Evolutionary conservation across 2,329 filamentous ascomycete species (phyloP), one percentile per base, ranked within the genome.

Genomic region (Eurotiales sp.): DNA sequence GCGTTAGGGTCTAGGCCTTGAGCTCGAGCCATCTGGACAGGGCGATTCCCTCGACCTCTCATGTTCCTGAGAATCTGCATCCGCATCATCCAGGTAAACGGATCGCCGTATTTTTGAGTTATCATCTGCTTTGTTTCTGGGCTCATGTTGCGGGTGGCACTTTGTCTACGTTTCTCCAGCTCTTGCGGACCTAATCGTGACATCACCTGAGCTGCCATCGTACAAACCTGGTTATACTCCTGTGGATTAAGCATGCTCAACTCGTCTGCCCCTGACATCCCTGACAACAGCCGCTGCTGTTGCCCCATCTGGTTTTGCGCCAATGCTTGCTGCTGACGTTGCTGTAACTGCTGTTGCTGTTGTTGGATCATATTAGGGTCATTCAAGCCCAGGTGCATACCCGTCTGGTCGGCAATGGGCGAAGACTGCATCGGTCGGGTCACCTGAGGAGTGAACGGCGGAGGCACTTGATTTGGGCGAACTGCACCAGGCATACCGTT

Each of bases 381-480:
- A 45, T 63, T 66, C 57, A 71, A 66, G 4, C 59, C 60, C 63
- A 70, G 69, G 4, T 60, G 52, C 63, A 70, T 64, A 36, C 65
- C 65, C 37, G 65, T 64, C 39, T 73, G 72, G 36, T 62, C 66
- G 19, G 66, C 58, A 39, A 80, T 74, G 0, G 76, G 72, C 2
- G 77, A 78, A 3, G 72, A 61, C 56, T 79, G 78, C 70, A 79
- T 74, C 21, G 67, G 75, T 49, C 72, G 74, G 50, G 74, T 75
- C 55, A 79, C 69, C 52, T 78, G 76, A 17, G 74, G 70, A 11
- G 75, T 71, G 53, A 79, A 78, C 30, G 73, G 71, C 48, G 73
- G 72, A 36, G 64, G 61, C 19, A 70, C 65, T 55, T 72, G 70
- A 54, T 72, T 72, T 53, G 69, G 69, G 45, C 61, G 63, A 15